These are phyloP conservation scores for Zoysia matrella DNA, from an alignment of 202 grass and related monocot species.

Conservation along the genomic window DNA sequence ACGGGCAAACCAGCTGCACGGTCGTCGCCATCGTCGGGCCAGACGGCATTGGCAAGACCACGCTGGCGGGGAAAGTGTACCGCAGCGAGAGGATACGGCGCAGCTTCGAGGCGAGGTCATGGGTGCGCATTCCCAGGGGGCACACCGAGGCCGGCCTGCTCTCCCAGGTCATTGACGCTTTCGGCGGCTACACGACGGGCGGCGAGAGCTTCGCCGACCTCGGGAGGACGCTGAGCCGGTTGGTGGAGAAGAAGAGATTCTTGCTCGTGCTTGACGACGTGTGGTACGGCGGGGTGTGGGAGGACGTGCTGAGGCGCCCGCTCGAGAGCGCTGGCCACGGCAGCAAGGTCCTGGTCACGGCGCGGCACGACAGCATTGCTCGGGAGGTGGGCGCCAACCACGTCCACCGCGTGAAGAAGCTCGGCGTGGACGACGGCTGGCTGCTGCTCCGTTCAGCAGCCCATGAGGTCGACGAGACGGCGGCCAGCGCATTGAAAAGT, in stretches of 20 bases:
- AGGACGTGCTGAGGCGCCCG: constrained; percentile 42
- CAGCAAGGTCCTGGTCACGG: constrained; percentile 65
- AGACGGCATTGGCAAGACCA: constrained; percentile 73
- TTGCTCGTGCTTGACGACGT: constrained; percentile 73
- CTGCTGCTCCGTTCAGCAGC: constrained; percentile 49
- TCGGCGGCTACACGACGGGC: constrained; percentile 42
- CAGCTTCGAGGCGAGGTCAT: constrained; percentile 46
- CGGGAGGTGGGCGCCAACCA: constrained; percentile 55
- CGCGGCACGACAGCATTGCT: constrained; percentile 43
- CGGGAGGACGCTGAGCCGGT: constrained; percentile 26
- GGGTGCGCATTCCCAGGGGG: constrained; percentile 50
- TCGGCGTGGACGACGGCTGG: constrained; percentile 57
- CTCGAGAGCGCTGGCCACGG: constrained; percentile 43
- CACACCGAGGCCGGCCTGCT: constrained; percentile 58
- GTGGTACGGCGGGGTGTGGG: constrained; percentile 53
- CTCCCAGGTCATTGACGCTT: constrained; percentile 49
- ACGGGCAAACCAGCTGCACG: background rate
- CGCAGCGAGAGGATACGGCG: constrained; percentile 54
- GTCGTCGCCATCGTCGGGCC: constrained; percentile 59
- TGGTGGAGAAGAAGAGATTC: constrained; percentile 50
- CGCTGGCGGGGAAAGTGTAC: constrained; percentile 58
- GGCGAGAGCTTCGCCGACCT: constrained; percentile 41
- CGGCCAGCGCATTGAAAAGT: constrained; percentile 30
- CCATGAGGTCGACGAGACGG: constrained; percentile 14
- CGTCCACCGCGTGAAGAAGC: constrained; percentile 52